Evolutionary conservation across 1,284 basidiomycete species (phyloP).

Genomic region (Irpex rosettiformis): DNA sequence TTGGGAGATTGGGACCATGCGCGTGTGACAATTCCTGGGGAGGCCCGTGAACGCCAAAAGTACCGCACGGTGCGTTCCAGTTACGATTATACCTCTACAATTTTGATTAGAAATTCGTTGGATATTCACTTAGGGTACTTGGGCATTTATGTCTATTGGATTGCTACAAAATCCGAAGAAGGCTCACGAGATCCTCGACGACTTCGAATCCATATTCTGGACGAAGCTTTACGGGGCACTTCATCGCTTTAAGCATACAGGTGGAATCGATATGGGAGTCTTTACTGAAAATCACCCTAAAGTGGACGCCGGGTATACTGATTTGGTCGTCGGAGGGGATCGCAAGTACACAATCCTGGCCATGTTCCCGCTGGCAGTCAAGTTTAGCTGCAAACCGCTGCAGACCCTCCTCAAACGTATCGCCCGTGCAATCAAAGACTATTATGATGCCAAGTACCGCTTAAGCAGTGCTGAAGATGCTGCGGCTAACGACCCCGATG

Average conservation of each 20-base stretch:
- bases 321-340: background rate
- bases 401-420: background rate
- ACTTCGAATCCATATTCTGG: conserved; percentile 1
- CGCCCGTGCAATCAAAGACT: background rate
- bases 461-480: background rate
- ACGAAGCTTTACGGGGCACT: background rate
- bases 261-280: background rate
- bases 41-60: background rate
- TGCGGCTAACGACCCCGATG: too few species aligned
- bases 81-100: too few species aligned
- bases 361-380: background rate
- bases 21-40: background rate
- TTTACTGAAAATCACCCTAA: background rate
- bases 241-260: background rate
- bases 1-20: conserved; percentile 4
- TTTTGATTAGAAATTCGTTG: background rate
- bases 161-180: background rate
- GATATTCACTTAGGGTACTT: background rate
- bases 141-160: background rate
- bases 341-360: background rate
- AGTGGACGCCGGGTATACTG: background rate
- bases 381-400: background rate
- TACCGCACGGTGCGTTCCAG: background rate
- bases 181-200: background rate
- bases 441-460: background rate